Evolutionary conservation across 345 rosid genomes (phyloP), one percentile per base, ranked within the genome.

Genomic region (Erodium maritimum): DNA sequence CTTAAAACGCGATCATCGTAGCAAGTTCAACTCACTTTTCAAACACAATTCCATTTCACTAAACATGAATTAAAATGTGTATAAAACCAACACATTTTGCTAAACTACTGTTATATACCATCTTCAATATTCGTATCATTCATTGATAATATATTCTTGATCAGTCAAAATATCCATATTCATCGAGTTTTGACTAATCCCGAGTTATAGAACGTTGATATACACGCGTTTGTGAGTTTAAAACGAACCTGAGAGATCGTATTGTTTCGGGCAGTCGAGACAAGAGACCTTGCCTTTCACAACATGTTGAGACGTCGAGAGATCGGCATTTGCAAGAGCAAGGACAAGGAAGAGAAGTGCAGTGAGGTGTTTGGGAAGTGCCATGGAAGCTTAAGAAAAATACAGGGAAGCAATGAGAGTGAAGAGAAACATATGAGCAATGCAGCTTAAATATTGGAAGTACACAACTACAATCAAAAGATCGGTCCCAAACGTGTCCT

Each of bases 231-330:
- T n/a, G n/a, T n/a, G n/a, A n/a, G n/a, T n/a, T n/a, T n/a, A 13
- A 90, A 95, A 94, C 73, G 97, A 79, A n/a, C n/a, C n/a, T n/a
- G n/a, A n/a, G 70, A 80, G 74, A 68, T 83, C 80, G 14, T 73
- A 70, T 52, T 66, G 61, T 23, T 12, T 34, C 13, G 45, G 45
- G 77, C 97, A 90, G 68, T 80, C 91, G 1, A 72, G 69, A 67
- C 97, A 90, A 50, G 89, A 71, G 64, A 85, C 68, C 60, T 80
- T 80, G 33, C 79, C 89, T 57, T 78, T 19, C 25, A 90, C 61
- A n/a, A 71, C 55, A n/a, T n/a, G n/a, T 1, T 57, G 65, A 62
- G 71, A 73, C 13, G 70, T 56, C 0, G 91, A 76, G 61, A 72
- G 70, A 56, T 73, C 53, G 51, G 81, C 23, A 54, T 60, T 63